Base-by-base conservation (phyloP, 768 basidiomycete genomes). In the Trametes cubensis region DNA sequence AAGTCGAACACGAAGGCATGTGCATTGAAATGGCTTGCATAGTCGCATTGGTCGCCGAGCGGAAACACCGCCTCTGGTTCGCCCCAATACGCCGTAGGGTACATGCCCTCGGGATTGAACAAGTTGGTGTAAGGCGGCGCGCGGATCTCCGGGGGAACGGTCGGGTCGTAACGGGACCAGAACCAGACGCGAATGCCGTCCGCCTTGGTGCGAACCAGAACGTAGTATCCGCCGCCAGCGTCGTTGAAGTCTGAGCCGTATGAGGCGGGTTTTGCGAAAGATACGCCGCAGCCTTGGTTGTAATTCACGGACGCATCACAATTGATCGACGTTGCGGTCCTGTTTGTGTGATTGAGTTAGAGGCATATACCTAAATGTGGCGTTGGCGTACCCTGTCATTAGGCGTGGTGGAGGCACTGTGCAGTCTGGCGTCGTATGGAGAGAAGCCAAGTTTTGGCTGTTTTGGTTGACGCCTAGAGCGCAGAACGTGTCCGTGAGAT, bases 221-320 rank as follows among this genome's bases (percentile, higher is more conserved):
- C 85, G 69, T 80, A 89, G 77, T 76, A 86, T 0, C 89, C 89
- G 25, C 89, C 89, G 26, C 81, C 79, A 15, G 70, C 72, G 14
- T 39, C 28, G 68, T 87, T 87, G 74, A 87, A 85, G 15, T 61
- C 68, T 30, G 67, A 6, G 23, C 84, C 85, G 66, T 80, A 84
- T 14, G 82, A 81, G 8, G 75, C 71, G 18, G 72, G 62, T 6
- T 71, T 71, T 14, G 60, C 67, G 66, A 81, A 79, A 2, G 71
- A 66, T 21, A 82, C 82, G 42, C 86, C 85, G 67, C 88, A 90
- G 14, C 88, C 88, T 68, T 79, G 76, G 66, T 89, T 90, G 67
- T 66, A 79, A 68, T 85, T 83, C 15, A 76, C 76, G 11, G 69
- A 58, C 7, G 79, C 69, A 63, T 87, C 78, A 71, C 86, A 88